Base-by-base conservation (phyloP, 352 stramenopile genomes). In the Pythium vanterpoolii region DNA sequence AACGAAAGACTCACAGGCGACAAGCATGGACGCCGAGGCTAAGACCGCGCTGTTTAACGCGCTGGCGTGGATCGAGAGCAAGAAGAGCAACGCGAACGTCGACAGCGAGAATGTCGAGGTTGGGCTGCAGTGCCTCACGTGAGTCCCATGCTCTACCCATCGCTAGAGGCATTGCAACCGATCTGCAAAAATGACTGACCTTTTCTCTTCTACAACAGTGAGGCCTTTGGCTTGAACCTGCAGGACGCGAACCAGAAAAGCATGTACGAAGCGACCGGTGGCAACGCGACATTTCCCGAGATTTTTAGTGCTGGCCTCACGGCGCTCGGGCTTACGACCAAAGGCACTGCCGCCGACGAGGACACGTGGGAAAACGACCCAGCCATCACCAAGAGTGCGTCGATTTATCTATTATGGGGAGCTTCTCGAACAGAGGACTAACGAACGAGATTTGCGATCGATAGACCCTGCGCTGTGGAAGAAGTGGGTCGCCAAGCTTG, bases 401-500 rank as follows among this genome's bases (percentile, higher is more conserved):
- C 28, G 3, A 7, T 26, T 3, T 24, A 28, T 47, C 6, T 6
- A 16, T 10, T 33, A 9, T 27, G 42, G 42, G 9, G 21, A 19
- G 7, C n/a, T n/a, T n/a, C n/a, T n/a, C n/a, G n/a, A n/a, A n/a
- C n/a, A 30, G 21, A 3, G 8, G 2, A n/a, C 45, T 52, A 9
- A 52, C 45, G 21, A 16, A 11, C 5, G 42, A 42, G n/a, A 11
- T 18, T 5, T 18, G 19, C 28, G 16, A 24, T 47, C 23, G 54
- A 19, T 50, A 94, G 84, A 95, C 60, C 85, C 83, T 7, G 83
- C 86, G 49, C 55, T 95, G 63, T 95, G 85, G 85, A 88, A 87
- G 64, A 95, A 95, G 64, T 95, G 85, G 85, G 69, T 93, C 19
- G 74, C 76, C 26, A 95, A 95, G 64, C 71, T 95, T 9, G 85